phyloP scores from a whole-genome alignment of 176 grass and related monocot genomes.

The Triticum monococcum region DNA sequence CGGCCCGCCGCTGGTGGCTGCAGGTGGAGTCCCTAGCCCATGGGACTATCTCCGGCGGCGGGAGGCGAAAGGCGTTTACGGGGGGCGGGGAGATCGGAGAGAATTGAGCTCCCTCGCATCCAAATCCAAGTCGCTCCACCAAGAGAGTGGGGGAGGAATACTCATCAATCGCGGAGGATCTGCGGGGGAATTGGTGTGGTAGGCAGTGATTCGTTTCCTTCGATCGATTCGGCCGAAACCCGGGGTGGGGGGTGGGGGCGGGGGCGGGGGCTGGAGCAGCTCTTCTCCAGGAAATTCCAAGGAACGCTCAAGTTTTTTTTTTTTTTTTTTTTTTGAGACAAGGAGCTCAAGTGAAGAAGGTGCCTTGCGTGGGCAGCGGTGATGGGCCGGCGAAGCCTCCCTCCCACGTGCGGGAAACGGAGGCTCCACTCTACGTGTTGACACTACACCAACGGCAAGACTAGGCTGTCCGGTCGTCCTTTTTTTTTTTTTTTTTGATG shows the following conservation, averaged over 20 bases:
- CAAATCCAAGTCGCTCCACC: conserved; percentile 43
- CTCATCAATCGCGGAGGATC: conserved; percentile 40
- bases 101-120: conserved; percentile 41
- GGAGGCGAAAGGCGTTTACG: conserved; percentile 10
- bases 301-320: not conserved
- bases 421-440: not conserved
- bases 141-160: conserved; percentile 31
- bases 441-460: too few relatives aligned
- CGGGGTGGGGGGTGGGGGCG: not conserved
- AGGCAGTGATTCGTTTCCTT: not conserved
- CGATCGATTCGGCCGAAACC: not conserved
- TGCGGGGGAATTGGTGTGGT: not conserved
- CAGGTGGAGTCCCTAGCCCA: conserved; percentile 37
- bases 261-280: not conserved
- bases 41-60: conserved; percentile 15
- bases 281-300: not conserved
- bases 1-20: conserved; percentile 22
- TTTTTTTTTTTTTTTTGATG: too few relatives aligned
- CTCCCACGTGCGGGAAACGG: not conserved
- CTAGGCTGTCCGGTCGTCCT: too few relatives aligned
- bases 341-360: not conserved
- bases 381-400: not conserved
- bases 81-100: conserved; percentile 17
- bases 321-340: too few relatives aligned
- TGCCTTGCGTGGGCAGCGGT: not conserved